A percentile compares a stretch with the other conserved stretches of the same genome.
These are phyloP conservation scores for Kuraishia hungarica DNA, from an alignment of 805 yeast genomes.

Conservation along the genomic window DNA sequence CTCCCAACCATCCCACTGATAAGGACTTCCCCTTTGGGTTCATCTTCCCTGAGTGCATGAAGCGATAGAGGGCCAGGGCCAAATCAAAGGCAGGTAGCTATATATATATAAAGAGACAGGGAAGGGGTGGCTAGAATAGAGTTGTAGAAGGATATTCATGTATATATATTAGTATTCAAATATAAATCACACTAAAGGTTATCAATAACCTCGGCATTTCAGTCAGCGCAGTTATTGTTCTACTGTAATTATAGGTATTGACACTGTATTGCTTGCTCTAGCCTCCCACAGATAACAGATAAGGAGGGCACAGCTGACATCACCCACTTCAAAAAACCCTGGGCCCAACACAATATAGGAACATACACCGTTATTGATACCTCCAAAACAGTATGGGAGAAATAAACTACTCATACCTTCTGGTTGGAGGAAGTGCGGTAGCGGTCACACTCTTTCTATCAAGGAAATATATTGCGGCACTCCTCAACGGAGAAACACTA, in stretches of 20 bases:
- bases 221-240: too few relatives aligned
- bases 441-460: constrained; percentile 12
- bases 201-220: too few relatives aligned
- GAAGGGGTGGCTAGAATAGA: neutral
- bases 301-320: too few relatives aligned
- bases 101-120: neutral
- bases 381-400: constrained; percentile 5
- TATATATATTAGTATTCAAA: neutral
- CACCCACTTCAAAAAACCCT: too few relatives aligned
- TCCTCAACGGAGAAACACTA: neutral
- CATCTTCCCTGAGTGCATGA: neutral
- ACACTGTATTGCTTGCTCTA: too few relatives aligned
- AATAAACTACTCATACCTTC: constrained; percentile 9
- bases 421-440: constrained; percentile 16
- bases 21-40: neutral
- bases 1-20: neutral
- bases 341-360: too few relatives aligned
- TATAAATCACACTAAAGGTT: too few relatives aligned
- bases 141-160: constrained; percentile 3
- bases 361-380: too few relatives aligned
- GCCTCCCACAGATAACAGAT: too few relatives aligned
- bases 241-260: too few relatives aligned
- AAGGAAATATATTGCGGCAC: constrained; percentile 8
- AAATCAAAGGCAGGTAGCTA: neutral
- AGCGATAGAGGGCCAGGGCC: neutral